Evolutionary conservation across 2,329 filamentous ascomycete genomes (phyloP), one percentile per base, ranked within the genome.

Genomic region (Sclerotinia minor): DNA sequence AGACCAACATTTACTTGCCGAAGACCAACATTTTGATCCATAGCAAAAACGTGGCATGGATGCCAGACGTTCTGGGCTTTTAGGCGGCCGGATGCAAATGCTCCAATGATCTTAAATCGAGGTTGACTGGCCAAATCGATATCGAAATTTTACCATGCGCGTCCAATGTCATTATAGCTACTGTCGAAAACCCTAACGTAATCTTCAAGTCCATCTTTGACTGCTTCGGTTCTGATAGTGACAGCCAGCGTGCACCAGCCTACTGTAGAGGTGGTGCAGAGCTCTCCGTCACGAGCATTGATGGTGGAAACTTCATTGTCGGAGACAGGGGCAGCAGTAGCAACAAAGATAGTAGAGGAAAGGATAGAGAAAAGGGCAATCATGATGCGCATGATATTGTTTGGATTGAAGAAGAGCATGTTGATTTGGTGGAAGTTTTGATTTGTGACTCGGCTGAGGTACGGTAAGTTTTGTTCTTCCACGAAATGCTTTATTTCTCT

Each of bases 111-210:
- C 47, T 64, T 64, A 35, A 44, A 53, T 21, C 24, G 50, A 35
- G 44, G 47, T 41, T 52, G 32, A 15, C 60, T 64, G 19, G 60
- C 32, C 32, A 35, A 17, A 26, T 61, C 58, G 13, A 61, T n/a
- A 17, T 29, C 11, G 7, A 26, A 26, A n/a, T 21, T 21, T n/a
- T 15, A 7, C 5, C 24, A 19, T 13, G 4, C 32, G 19, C 32
- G 15, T 26, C 45, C 60, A 29, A 52, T 41, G 11, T 11, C 6
- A 13, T 26, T 49, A 6, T 45, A 63, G 11, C 19, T 2, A 21
- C 21, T 52, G 32, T 49, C 55, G 5, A 26, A 45, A 3, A 58
- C 2, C 8, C 41, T 21, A 24, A 44, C 19, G 24, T 29, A 44
- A 5, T 58, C 55, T 9, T 8, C 2, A 1, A 4, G 19, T 13